Base-by-base conservation (phyloP, 768 basidiomycete genomes). In the Pleurotus tuber-regium region DNA sequence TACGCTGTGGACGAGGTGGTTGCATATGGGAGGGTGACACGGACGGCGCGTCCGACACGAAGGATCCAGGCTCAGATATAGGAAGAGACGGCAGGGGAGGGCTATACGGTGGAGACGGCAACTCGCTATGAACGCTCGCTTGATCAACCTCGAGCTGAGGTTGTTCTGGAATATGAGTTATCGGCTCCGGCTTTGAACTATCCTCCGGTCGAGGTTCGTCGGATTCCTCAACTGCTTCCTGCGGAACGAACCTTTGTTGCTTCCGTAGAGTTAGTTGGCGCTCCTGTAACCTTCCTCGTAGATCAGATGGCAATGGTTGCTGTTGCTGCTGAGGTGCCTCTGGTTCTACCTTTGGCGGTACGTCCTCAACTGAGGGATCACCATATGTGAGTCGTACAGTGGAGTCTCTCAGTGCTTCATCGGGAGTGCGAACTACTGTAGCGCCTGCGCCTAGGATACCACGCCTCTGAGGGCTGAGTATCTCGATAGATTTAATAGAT, bases 401-500 rank as follows among this genome's bases (percentile, higher is more conserved):
- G 0, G 77, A 75, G 42, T 75, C 76, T 40, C 73, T 71, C 25
- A 92, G 71, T 18, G 89, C 89, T 50, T 92, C 90, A 57, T 86
- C 83, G 6, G 90, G 90, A 0, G 90, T 92, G 51, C 84, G 74
- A 30, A 92, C 89, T 25, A 92, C 72, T 1, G 76, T 84, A 11
- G 89, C 89, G 33, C 89, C 88, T 16, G 78, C 63, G n/a, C 87
- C 89, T 16, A 89, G 76, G 2, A 70, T 65, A 2, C 81, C 81
- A 36, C 66, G 73, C 10, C 80, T 76, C 5, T 69, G 54, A 38
- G 67, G 61, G 31, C 71, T 64, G 39, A 70, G 51, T 14, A 69
- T 61, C 55, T 76, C 73, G 38, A 71, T 68, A 25, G 69, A 69
- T 31, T 69, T 69, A n/a, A 66, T 63, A 38, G 71, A 64, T 59